Base-by-base conservation (phyloP, 495 filamentous ascomycete species). In the Talaromyces ruber region DNA sequence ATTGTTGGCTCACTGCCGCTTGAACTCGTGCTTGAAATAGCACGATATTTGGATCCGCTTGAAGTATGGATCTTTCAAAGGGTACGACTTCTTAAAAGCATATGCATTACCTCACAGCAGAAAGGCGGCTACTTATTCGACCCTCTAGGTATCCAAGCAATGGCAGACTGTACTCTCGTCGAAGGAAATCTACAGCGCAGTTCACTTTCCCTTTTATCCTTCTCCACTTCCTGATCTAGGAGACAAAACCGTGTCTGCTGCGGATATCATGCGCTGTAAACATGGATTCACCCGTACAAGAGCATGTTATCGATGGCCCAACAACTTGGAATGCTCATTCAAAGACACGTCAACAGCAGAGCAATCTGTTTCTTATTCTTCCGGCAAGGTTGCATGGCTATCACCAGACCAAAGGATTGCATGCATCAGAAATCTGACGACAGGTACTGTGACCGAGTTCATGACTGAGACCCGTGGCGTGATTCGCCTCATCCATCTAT, bases 121-220 rank as follows among this genome's bases (percentile, higher is more conserved):
- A 61, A 26, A 0, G 12, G 16, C 21, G n/a, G n/a, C 34, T 50
- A 61, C 34, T 61, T 43, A 53, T 29, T 16, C 2, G 18, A 25
- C 21, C 21, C 3, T 29, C 24, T 26, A 74, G 70, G 70, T 78
- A 29, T 76, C 71, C 3, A 71, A 63, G 65, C 62, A 57, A 62
- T 78, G 75, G 75, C 30, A 67, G 9, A 21, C 63, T 22, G 25
- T 73, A 6, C 63, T 77, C 8, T 71, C 71, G n/a, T 74, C 70
- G 0, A 53, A 62, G 4, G 6, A 57, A 8, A 59, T 69, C 56
- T 65, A 66, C 24, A 30, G 50, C 29, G 45, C 64, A 8, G 61
- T 66, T 7, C 59, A 66, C 16, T 58, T 43, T 62, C 62, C 59
- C 14, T 52, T 32, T 55, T 66, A 68, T 43, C 66, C 52, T 56